Conservation (phyloP, 2,329 filamentous ascomycete genomes). For the Talaromyces pinophilus region DNA sequence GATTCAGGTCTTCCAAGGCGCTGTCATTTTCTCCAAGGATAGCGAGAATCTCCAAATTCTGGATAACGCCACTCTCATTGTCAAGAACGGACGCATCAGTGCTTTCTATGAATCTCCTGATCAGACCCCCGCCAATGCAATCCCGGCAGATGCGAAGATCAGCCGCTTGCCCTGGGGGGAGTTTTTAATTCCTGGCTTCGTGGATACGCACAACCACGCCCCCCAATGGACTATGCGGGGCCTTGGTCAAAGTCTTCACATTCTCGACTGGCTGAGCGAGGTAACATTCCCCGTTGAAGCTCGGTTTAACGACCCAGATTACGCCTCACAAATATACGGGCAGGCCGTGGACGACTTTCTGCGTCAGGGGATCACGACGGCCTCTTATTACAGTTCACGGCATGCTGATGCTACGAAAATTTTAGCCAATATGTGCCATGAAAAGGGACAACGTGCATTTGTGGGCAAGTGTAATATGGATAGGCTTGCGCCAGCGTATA, state of each 20-base stretch:
- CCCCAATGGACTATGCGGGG: no score
- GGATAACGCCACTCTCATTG: no score
- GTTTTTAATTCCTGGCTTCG: no score
- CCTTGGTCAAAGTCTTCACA: not conserved
- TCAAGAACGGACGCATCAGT: no score
- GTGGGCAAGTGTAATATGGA: slow-evolving; percentile 66
- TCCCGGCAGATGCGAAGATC: no score
- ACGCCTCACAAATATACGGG: slow-evolving; percentile 53
- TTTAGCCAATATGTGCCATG: slow-evolving; percentile 57
- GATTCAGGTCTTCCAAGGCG: not conserved
- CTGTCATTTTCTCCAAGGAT: not conserved
- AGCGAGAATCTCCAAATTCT: not conserved
- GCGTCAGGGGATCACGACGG: slow-evolving; percentile 62
- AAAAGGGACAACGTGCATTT: slow-evolving; percentile 59
- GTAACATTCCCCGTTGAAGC: slow-evolving; percentile 63
- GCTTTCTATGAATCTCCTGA: no score
- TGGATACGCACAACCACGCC: no score
- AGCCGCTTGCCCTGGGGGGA: no score
- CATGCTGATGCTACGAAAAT: slow-evolving; percentile 60
- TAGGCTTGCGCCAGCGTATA: slow-evolving; percentile 45
- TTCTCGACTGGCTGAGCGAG: slow-evolving; percentile 59
- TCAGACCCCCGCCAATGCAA: no score
- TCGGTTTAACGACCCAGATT: slow-evolving; percentile 53
- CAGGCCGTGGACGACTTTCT: slow-evolving; percentile 57
- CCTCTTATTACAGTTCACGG: slow-evolving; percentile 60